Evolutionary conservation across 1,139 yeast genomes (phyloP), one percentile per base, ranked within the genome.

Genomic region (Kodamaea fungicola): DNA sequence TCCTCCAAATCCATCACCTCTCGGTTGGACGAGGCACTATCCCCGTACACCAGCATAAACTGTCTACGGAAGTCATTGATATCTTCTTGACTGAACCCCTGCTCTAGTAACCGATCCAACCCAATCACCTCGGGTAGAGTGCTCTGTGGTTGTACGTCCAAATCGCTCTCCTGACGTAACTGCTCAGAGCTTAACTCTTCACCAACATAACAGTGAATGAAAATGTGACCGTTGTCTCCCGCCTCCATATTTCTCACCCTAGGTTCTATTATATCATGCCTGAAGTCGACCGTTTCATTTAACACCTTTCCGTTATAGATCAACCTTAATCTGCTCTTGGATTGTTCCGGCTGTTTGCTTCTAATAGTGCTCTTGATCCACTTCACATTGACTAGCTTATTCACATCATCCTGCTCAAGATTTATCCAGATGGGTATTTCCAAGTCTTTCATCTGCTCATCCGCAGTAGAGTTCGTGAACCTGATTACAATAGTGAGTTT

Each of bases 151-250:
- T 56, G 51, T 35, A 70, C 71, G 51, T 84, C 94, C 40, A 78
- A 49, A 40, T 73, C 74, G 40, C 74, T 80, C 49, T 87, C 96
- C 37, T 77, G 67, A 1, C 66, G 71, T 30, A 88, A 60, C 52
- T 85, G 88, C n/a, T 67, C 73, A 0, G 64, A 55, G 0, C 77
- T 68, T 38, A 88, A 55, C 22, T 67, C 73, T 35, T 85, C 95
- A 3, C 96, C 96, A 4, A 88, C 71, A 6, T 87, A 76, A 62
- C 96, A 88, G 55, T 87, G 96, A 6, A 89, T 70, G 51, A 82
- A 87, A 10, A 84, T 50, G 62, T 32, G 35, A 2, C 32, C 34
- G 6, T 32, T 35, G 16, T 37, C 41, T 7, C 23, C 39, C 19
- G 34, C 42, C 16, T 34, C 35, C 10, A 32, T 26, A 31, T 44